phyloP scores from a whole-genome alignment of 73 alveolate species.

The Stentor coeruleus region DNA sequence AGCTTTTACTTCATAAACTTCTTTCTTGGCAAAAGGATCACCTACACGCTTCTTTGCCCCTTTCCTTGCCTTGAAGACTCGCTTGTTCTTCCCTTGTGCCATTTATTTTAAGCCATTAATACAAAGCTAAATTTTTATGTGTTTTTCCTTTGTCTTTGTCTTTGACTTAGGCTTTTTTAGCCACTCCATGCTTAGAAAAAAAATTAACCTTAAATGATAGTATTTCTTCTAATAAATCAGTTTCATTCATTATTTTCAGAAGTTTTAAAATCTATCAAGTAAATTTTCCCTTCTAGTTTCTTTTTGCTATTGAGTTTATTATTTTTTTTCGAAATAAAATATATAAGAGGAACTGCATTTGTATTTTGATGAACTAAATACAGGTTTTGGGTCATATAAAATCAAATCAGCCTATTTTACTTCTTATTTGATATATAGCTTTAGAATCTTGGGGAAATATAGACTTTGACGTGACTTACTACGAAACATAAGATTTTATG shows the following conservation, averaged over 20 bases:
- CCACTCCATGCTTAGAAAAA: too few species aligned
- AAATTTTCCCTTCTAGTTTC: not conserved
- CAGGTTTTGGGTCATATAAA: not conserved
- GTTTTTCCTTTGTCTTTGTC: too few species aligned
- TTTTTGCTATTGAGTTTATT: not conserved
- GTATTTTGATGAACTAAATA: not conserved
- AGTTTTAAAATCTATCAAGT: not conserved
- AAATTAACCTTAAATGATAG: too few species aligned
- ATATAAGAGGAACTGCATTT: too few species aligned
- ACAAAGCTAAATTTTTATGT: too few species aligned
- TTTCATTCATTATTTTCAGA: too few species aligned
- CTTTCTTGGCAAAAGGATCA: slow-evolving; percentile 89
- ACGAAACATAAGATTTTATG: not conserved
- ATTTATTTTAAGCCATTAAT: slow-evolving; percentile 30
- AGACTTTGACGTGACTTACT: not conserved
- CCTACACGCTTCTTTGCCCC: slow-evolving; percentile 77
- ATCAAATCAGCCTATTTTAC: not conserved
- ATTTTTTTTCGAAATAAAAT: too few species aligned
- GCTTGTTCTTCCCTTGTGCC: slow-evolving; percentile 81
- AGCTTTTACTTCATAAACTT: slow-evolving; percentile 88
- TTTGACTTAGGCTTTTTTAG: too few species aligned
- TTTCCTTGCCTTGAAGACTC: slow-evolving; percentile 66
- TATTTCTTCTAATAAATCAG: too few species aligned
- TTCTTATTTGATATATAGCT: not conserved
- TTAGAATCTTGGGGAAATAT: too few species aligned